Evolutionary conservation across 2,329 filamentous ascomycete genomes (phyloP).

Genomic region (Ilyonectria robusta): DNA sequence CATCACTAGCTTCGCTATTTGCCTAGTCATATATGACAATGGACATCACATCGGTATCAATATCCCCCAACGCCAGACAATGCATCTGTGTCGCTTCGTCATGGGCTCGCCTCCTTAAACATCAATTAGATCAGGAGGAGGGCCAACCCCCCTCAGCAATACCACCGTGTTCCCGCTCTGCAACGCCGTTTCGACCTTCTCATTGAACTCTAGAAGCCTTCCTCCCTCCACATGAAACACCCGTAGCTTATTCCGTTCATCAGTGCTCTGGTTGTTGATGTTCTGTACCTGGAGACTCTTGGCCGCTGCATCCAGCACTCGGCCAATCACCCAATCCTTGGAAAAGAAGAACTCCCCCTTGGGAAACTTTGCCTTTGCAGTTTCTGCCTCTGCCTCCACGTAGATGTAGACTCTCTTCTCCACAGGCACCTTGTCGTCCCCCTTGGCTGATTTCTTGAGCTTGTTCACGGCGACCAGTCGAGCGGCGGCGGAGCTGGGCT

Average conservation of each 20-base stretch:
- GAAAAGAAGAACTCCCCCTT: constrained; percentile 86
- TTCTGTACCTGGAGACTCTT: constrained; percentile 85
- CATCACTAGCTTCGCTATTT: constrained; percentile 6
- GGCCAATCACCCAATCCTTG: constrained; percentile 90
- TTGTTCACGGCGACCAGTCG: constrained; percentile 79
- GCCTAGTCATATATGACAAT: background rate
- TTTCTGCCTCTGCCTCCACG: constrained; percentile 91
- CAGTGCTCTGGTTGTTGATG: constrained; percentile 82
- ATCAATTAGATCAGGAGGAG: constrained; percentile 81
- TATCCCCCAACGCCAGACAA: constrained; percentile 39
- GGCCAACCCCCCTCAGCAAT: constrained; percentile 85
- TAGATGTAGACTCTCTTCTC: constrained; percentile 93
- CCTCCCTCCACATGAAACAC: constrained; percentile 96
- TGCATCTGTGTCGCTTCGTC: constrained; percentile 30
- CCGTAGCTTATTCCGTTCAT: constrained; percentile 84
- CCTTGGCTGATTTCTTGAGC: constrained; percentile 90
- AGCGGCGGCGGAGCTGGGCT: constrained; percentile 74
- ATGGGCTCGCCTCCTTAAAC: constrained; percentile 28
- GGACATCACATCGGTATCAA: background rate
- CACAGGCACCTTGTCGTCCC: constrained; percentile 82
- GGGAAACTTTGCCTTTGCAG: constrained; percentile 85
- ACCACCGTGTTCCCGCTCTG: constrained; percentile 92
- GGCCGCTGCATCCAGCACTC: constrained; percentile 84
- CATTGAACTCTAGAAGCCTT: constrained; percentile 86
- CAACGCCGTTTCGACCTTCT: constrained; percentile 83